Base-by-base conservation (phyloP, 1,284 basidiomycete species). In the Sphaerobolus stellatus region DNA sequence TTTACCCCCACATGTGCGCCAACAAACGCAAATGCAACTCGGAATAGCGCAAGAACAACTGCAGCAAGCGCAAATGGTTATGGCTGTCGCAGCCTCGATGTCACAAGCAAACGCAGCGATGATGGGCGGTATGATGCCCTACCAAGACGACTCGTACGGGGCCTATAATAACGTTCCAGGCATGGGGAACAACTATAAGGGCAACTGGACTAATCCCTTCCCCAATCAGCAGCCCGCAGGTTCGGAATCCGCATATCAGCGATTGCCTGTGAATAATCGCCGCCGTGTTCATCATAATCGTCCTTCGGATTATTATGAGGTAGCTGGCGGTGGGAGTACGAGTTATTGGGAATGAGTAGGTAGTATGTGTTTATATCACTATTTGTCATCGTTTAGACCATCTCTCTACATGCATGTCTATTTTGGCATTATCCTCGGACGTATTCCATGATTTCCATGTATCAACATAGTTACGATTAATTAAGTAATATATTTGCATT, bases 211-310 rank as follows among this genome's bases (percentile, higher is more conserved):
- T 61, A 77, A 78, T 59, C 75, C 78, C 46, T 86, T 81, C 67
- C 62, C 76, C 50, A 82, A 78, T 58, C 84, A 86, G 63, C 85
- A 86, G 65, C 78, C 79, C 38, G 74, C 78, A 45, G 78, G 78
- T 5, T 81, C 82, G 64, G 89, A 91, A 59, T 90, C 88, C 13
- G 86, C 90, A n/a, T 92, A 92, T 67, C 89, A 92, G 67, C 77
- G 90, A 45, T 66, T 90, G 49, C 88, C 90, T 28, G 69, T 91
- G 54, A 92, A 91, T 65, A 90, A 88, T 61, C 75, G 89, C 57
- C 77, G 90, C 54, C 83, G 81, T 58, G 64, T 88, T 61, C 92
- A 92, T 71, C 78, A 90, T 5, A 89, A 92, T 34, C 75, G 89
- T 40, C 89, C 90, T 2, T 86, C 86, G 9, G 90, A 92, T 68